Evolutionary conservation across 768 basidiomycete species (phyloP).

Genomic region (Boletus fagicola): DNA sequence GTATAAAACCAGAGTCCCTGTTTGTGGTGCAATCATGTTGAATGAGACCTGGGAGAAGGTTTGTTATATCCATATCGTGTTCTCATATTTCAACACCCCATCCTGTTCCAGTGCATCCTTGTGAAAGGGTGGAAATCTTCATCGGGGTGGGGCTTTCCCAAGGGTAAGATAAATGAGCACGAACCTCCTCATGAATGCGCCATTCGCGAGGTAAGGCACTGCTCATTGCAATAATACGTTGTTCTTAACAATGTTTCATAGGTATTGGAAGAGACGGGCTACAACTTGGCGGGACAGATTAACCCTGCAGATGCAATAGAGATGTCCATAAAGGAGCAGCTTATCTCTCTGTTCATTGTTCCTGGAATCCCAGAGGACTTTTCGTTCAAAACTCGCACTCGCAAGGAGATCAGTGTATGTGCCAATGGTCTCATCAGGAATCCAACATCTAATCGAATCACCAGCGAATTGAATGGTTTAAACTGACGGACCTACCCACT

Average conservation of each 20-base stretch:
- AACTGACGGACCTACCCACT: slow-evolving; percentile 81
- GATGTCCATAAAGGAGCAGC: slow-evolving; percentile 86
- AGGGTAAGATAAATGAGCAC: slow-evolving; percentile 98
- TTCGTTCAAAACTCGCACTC: slow-evolving; percentile 87
- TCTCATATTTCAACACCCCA: slow-evolving; percentile 9
- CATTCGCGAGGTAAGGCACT: slow-evolving; percentile 73
- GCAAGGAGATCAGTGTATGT: slow-evolving; percentile 96
- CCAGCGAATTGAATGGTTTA: slow-evolving; percentile 98
- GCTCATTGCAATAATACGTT: background rate
- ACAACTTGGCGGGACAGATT: slow-evolving; percentile 72
- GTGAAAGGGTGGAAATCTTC: slow-evolving; percentile 98
- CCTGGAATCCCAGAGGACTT: slow-evolving; percentile 85
- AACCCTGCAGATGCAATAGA: slow-evolving; percentile 71
- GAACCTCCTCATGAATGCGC: slow-evolving; percentile 86
- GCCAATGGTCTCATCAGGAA: slow-evolving; percentile 1
- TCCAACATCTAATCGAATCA: slow-evolving; percentile 9
- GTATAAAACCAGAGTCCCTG: slow-evolving; percentile 95
- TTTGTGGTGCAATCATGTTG: slow-evolving; percentile 96
- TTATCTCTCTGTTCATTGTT: slow-evolving; percentile 88
- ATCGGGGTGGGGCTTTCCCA: slow-evolving; percentile 98
- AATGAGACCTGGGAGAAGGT: slow-evolving; percentile 94
- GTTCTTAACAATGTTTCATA: slow-evolving; percentile 34
- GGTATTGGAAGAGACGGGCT: slow-evolving; percentile 98
- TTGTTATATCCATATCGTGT: slow-evolving; percentile 9
- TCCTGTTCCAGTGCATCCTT: slow-evolving; percentile 71